Evolutionary conservation across 2,329 filamentous ascomycete species (phyloP).

Genomic region (Diplodia scrobiculata): DNA sequence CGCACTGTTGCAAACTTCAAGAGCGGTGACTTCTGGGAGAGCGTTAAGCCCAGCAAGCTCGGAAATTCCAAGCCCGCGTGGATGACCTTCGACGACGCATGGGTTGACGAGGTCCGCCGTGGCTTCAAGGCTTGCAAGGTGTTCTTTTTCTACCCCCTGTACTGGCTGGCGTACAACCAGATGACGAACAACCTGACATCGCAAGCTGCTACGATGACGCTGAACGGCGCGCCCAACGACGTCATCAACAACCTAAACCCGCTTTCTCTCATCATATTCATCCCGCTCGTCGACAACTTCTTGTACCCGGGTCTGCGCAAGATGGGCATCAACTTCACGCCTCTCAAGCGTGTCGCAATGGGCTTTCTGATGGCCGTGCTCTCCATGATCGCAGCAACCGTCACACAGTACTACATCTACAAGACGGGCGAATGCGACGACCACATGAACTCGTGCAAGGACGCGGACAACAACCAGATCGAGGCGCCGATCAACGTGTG

Average conservation of each 20-base stretch:
- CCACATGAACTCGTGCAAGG: conserved; percentile 57
- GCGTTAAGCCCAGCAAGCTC: conserved; percentile 67
- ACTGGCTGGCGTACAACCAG: conserved; percentile 56
- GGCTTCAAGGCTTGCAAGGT: conserved; percentile 45
- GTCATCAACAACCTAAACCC: conserved; percentile 59
- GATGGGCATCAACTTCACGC: conserved; percentile 53
- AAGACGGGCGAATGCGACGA: conserved; percentile 62
- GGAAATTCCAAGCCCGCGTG: conserved; percentile 61
- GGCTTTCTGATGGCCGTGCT: conserved; percentile 54
- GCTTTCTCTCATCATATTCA: conserved; percentile 57
- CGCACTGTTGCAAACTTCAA: conserved; percentile 61
- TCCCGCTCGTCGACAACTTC: conserved; percentile 56
- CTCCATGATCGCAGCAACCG: conserved; percentile 55
- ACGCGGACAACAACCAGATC: conserved; percentile 36
- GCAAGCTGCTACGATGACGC: conserved; percentile 57
- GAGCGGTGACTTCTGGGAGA: conserved; percentile 64
- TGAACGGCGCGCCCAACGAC: conserved; percentile 59
- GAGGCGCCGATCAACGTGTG: conserved; percentile 66
- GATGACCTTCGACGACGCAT: conserved; percentile 83
- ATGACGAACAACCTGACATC: conserved; percentile 59
- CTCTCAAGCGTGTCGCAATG: conserved; percentile 56
- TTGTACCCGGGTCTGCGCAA: conserved; percentile 57
- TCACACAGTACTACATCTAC: conserved; percentile 65
- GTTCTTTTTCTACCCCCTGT: conserved; percentile 58
- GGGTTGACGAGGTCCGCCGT: conserved; percentile 64